Conservation (phyloP, 768 basidiomycete species). For the Tulasnella sp. region DNA sequence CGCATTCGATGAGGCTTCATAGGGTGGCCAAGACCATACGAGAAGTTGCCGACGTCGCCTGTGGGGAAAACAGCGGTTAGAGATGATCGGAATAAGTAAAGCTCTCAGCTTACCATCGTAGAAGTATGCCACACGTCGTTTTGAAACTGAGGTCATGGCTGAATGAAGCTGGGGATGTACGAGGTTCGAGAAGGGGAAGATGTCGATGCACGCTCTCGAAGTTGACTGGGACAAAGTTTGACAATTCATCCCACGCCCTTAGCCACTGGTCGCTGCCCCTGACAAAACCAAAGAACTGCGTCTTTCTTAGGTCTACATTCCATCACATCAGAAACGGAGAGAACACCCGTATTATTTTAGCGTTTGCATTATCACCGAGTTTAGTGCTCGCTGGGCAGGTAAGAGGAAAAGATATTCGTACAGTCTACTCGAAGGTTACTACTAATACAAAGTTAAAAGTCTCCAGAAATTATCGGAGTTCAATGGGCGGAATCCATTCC, state of each 20-base stretch:
- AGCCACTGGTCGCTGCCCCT: neutral
- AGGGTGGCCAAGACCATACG: conserved; percentile 79
- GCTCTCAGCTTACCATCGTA: conserved; percentile 46
- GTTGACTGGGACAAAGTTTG: neutral
- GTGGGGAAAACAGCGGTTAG: neutral
- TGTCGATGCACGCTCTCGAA: neutral
- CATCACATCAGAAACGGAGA: too few species aligned
- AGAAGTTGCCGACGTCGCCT: conserved; percentile 67
- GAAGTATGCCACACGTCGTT: conserved; percentile 58
- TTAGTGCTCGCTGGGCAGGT: too few species aligned
- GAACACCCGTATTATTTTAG: too few species aligned
- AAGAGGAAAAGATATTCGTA: too few species aligned
- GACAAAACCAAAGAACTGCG: too few species aligned
- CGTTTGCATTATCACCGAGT: too few species aligned
- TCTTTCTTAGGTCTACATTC: too few species aligned
- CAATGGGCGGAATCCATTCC: conserved; percentile 60
- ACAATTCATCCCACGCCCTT: neutral
- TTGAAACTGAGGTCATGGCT: neutral
- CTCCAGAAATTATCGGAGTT: conserved; percentile 32
- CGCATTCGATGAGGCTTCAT: conserved; percentile 97
- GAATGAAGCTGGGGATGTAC: neutral
- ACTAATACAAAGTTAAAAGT: neutral
- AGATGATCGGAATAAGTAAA: neutral
- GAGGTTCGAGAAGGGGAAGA: neutral
- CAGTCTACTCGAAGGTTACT: neutral